Evolutionary conservation across 2,329 filamentous ascomycete species (phyloP), one percentile per base, ranked within the genome.

Genomic region (Cladophialophora yegresii): DNA sequence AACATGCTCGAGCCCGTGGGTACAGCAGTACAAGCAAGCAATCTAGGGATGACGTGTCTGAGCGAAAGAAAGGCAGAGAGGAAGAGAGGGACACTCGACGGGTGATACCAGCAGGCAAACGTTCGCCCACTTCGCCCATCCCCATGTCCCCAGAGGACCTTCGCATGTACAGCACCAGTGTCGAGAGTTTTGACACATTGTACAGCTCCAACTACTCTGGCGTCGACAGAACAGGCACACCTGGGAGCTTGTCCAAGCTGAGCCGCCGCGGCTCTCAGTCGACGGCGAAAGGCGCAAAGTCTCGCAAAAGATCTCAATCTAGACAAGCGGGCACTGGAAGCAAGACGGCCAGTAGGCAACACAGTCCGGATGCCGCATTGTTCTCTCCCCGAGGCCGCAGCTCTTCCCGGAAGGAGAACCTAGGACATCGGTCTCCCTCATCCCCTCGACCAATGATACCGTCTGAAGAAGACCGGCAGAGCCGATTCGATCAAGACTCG

Each of bases 131-230:
- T 1, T 97, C 93, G 0, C 93, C 93, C 0, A 84, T 96, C 1
- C 92, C 93, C 2, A 97, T 97, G 93, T 96, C 93, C 2, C 92
- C 92, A 0, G 91, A 96, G 71, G 92, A 97, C 72, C 75, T 91
- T 65, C 73, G 77, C 56, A 73, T 74, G 51, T 81, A 80, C 65
- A 77, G 78, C 54, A 76, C 75, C 4, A 80, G 77, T 65, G 75
- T 78, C 7, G 83, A 82, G 10, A 78, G 75, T 23, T 79, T 79
- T 33, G 78, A 83, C 23, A 80, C 82, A 36, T 81, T 80, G 67
- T 82, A 82, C 70, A 79, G 73, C 67, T 80, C 68, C 54, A 74
- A 70, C 72, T 26, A 66, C 12, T 68, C 73, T 63, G 72, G 76
- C 62, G 54, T 75, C 66, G 66, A 77, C 65, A 62, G 8, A 72